A percentile compares a stretch with the other conserved stretches of the same genome.
Evolutionary conservation across 225 moss, liverwort and hornwort genomes (phyloP).

Genomic region (Sphagnum contortum): DNA sequence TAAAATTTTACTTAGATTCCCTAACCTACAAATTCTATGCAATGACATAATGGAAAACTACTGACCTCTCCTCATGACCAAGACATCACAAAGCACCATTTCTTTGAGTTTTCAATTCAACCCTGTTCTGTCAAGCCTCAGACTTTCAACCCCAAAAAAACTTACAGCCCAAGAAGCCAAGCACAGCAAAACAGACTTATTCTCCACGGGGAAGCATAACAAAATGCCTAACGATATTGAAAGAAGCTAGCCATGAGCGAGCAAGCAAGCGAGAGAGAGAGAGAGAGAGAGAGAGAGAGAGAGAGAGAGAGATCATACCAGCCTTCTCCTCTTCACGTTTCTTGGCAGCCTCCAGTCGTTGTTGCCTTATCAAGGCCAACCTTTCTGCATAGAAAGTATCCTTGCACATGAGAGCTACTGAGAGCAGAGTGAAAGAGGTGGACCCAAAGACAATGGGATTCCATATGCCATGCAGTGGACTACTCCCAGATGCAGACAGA

Average conservation of each 20-base stretch:
- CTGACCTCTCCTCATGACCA: neutral
- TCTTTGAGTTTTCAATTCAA: no score
- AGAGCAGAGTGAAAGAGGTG: no score
- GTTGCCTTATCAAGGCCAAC: slow-evolving; percentile 80
- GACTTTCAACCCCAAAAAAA: neutral
- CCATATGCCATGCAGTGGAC: no score
- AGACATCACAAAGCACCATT: neutral
- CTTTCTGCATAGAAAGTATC: slow-evolving; percentile 43
- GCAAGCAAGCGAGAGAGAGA: neutral
- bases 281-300: no score
- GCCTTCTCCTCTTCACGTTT: slow-evolving; percentile 98
- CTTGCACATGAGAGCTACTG: no score
- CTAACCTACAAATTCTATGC: neutral
- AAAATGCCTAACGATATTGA: neutral
- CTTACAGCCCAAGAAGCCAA: neutral
- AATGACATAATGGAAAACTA: neutral
- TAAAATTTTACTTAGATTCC: neutral
- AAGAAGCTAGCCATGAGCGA: neutral
- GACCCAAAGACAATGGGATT: no score
- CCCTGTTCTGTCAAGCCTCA: no score
- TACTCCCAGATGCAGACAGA: no score
- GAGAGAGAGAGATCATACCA: slow-evolving; percentile 23
- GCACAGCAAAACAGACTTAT: neutral
- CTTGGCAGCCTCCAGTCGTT: slow-evolving; percentile 93
- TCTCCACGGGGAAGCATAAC: no score